Evolutionary conservation across 495 filamentous ascomycete genomes (phyloP).

Genomic region (Apodospora peruviana): DNA sequence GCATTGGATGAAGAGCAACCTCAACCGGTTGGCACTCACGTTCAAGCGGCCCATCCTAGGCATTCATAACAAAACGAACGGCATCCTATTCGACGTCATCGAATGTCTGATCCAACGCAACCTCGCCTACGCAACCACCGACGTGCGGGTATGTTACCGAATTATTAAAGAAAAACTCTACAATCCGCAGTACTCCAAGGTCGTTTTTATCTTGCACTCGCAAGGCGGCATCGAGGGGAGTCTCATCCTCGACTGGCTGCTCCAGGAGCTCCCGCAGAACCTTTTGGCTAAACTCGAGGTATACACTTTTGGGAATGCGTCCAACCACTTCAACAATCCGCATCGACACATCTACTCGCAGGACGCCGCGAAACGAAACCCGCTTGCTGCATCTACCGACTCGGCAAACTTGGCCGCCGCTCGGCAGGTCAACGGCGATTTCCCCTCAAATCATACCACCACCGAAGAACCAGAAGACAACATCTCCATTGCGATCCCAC

Average conservation of each 20-base stretch:
- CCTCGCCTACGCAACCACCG: constrained; percentile 65
- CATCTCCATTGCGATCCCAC: background rate
- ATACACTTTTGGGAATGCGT: constrained; percentile 80
- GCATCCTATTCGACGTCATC: constrained; percentile 68
- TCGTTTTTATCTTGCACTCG: constrained; percentile 73
- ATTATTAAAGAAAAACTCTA: constrained; percentile 56
- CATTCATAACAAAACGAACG: constrained; percentile 75
- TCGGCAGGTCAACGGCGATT: background rate
- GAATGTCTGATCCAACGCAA: constrained; percentile 74
- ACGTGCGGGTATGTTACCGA: constrained; percentile 54
- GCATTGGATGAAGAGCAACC: constrained; percentile 59
- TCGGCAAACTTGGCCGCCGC: constrained; percentile 8
- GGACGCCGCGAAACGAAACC: constrained; percentile 14
- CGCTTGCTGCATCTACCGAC: constrained; percentile 19
- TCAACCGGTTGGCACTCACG: constrained; percentile 65
- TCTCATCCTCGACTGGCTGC: constrained; percentile 71
- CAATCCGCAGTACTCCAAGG: constrained; percentile 56
- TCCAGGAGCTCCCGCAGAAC: constrained; percentile 66
- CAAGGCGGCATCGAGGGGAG: constrained; percentile 77
- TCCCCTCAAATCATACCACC: too few relatives aligned
- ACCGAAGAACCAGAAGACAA: background rate
- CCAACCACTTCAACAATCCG: constrained; percentile 87
- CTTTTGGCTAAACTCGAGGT: constrained; percentile 67
- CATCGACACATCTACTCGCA: constrained; percentile 32
- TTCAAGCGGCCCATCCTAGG: constrained; percentile 71